Conservation (phyloP, 2,329 filamentous ascomycete genomes). For the Thielaviopsis euricoi region DNA sequence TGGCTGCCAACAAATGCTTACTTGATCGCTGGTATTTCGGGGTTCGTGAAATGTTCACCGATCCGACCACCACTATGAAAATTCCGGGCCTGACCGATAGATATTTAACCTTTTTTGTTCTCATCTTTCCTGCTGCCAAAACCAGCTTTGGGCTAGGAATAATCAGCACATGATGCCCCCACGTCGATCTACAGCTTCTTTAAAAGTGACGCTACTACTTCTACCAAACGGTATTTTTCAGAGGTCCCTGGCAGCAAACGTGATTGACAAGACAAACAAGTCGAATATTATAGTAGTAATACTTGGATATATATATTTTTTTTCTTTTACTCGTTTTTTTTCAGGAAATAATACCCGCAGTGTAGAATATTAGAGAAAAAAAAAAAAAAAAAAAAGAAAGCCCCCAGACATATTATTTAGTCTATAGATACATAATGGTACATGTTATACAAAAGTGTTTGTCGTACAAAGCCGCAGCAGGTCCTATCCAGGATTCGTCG, state of each 20-base stretch:
- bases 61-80: neutral
- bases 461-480: neutral
- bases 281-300: too few species aligned
- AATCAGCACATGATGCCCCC: neutral
- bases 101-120: neutral
- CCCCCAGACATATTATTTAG: neutral
- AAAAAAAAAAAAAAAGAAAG: neutral
- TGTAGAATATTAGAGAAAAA: neutral
- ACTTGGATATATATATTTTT: too few species aligned
- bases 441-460: conserved; percentile 2
- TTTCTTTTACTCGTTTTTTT: too few species aligned
- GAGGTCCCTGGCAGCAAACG: neutral
- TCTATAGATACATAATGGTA: neutral
- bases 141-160: neutral
- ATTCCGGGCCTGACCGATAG: neutral
- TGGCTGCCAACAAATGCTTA: too few species aligned
- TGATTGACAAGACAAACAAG: neutral
- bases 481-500: neutral
- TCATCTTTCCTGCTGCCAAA: neutral
- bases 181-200: neutral
- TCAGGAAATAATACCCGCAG: neutral
- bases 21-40: neutral
- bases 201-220: neutral
- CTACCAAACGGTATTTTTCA: too few species aligned
- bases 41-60: neutral